Evolutionary conservation across 2,329 filamentous ascomycete species (phyloP), one percentile per base, ranked within the genome.

Genomic region (Teratosphaeria gauchensis): DNA sequence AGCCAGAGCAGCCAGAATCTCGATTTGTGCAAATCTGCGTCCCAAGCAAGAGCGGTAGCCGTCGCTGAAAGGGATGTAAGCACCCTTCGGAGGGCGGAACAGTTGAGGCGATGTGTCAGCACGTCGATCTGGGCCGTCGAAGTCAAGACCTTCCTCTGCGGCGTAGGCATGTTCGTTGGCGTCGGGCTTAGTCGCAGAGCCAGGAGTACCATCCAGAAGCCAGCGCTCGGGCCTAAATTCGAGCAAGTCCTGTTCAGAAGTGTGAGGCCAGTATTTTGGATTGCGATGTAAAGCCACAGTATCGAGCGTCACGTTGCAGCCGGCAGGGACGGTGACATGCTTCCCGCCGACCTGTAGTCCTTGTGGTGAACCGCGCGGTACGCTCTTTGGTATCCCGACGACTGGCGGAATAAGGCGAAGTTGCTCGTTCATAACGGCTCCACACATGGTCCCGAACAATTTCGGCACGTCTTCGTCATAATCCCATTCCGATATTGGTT

Each of bases 351-450:
- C 70, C 2, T 72, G 78, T 51, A 92, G 69, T 21, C 76, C 69
- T 72, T 91, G 85, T 56, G 77, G 74, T 38, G 64, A 67, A 33
- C 69, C 74, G 6, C 68, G 70, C 28, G 69, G 53, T 1, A 76
- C 78, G 14, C 77, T 80, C 74, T 94, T 94, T 31, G 89, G 89
- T 30, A 94, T 86, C 56, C 81, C 82, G 51, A 84, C 76, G 19
- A 90, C 86, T 0, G 89, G 84, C 1, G 89, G 88, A 60, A 90
- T 78, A 51, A 91, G 67, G 11, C 90, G 84, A 56, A 94, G 78
- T 42, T 86, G 85, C 75, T 94, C 89, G 68, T 90, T 89, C 79
- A 92, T 82, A 65, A 87, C 82, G 3, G 89, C 89, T 19, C 86
- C 89, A 9, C 86, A 75, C 79, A 89, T 86, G 60, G 85, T 84